phyloP scores from a whole-genome alignment of 371 early-diverging fungal genomes.

The Zopfochytrium polystomum region DNA sequence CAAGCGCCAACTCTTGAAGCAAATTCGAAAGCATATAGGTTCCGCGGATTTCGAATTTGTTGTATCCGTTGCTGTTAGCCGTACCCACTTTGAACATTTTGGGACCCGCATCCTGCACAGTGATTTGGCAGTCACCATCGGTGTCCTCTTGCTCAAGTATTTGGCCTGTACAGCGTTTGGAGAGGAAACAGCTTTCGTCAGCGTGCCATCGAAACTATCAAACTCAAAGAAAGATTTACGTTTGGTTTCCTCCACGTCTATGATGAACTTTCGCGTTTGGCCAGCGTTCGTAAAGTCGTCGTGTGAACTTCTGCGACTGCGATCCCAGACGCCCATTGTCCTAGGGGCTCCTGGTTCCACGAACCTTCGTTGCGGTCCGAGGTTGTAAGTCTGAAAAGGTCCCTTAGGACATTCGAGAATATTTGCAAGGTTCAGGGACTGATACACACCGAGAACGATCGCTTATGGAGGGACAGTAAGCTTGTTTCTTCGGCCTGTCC shows the following conservation, averaged over 20 bases:
- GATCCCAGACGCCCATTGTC: slow-evolving; percentile 3
- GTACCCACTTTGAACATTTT: slow-evolving; percentile 86
- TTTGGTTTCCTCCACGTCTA: slow-evolving; percentile 83
- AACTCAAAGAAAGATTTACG: slow-evolving; percentile 27
- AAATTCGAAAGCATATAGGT: slow-evolving; percentile 92
- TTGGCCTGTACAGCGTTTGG: slow-evolving; percentile 18
- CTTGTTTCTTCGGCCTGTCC: no score
- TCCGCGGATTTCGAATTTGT: slow-evolving; percentile 86
- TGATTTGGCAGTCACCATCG: slow-evolving; percentile 92
- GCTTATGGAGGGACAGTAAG: no score
- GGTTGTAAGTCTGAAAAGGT: no score
- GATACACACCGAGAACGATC: no score
- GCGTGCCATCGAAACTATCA: not conserved
- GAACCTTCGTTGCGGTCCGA: no score
- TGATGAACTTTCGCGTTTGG: slow-evolving; percentile 69
- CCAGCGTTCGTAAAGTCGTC: not conserved
- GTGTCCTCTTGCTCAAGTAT: slow-evolving; percentile 93
- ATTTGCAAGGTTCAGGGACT: no score
- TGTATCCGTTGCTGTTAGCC: slow-evolving; percentile 80
- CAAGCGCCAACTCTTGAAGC: slow-evolving; percentile 90
- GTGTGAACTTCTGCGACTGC: slow-evolving; percentile 24
- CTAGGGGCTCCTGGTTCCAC: no score
- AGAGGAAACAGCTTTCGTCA: not conserved
- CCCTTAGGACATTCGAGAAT: no score
- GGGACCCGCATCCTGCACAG: slow-evolving; percentile 88